Conservation (phyloP, 345 rosid species). For the Orychophragmus violaceus region DNA sequence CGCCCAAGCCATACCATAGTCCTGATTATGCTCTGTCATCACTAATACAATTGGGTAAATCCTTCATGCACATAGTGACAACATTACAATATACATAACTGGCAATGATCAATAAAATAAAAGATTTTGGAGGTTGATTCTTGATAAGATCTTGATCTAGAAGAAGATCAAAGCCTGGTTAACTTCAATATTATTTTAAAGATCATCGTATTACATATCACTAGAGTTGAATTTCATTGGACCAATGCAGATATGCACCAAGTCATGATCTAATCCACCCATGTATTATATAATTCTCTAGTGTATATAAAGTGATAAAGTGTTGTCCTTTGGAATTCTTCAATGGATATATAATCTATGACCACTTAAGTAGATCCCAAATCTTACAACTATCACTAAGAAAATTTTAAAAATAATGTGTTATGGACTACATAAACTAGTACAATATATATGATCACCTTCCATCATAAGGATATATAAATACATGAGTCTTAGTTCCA, state of each 20-base stretch:
- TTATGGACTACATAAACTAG: slow-evolving; percentile 1
- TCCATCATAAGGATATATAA: slow-evolving; percentile 10
- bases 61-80: neutral
- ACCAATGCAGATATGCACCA: slow-evolving; percentile 5
- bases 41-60: neutral
- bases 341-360: slow-evolving; percentile 7
- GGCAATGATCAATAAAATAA: neutral
- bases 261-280: slow-evolving; percentile 14
- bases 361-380: slow-evolving; percentile 17
- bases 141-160: slow-evolving; percentile 24
- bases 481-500: slow-evolving; percentile 9
- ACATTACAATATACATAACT: neutral
- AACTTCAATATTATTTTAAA: slow-evolving; percentile 5
- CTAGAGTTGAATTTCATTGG: slow-evolving; percentile 4
- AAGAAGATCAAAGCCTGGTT: slow-evolving; percentile 1
- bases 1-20: neutral
- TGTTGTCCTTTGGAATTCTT: slow-evolving; percentile 19
- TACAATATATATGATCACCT: neutral
- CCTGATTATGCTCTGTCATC: neutral
- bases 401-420: neutral
- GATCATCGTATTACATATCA: neutral
- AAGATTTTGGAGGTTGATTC: slow-evolving; percentile 8
- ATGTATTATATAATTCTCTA: neutral
- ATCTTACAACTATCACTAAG: slow-evolving; percentile 8
- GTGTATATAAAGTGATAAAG: slow-evolving; percentile 1